Base-by-base conservation (phyloP, 129 eudicot species). In the Solidago caesia region DNA sequence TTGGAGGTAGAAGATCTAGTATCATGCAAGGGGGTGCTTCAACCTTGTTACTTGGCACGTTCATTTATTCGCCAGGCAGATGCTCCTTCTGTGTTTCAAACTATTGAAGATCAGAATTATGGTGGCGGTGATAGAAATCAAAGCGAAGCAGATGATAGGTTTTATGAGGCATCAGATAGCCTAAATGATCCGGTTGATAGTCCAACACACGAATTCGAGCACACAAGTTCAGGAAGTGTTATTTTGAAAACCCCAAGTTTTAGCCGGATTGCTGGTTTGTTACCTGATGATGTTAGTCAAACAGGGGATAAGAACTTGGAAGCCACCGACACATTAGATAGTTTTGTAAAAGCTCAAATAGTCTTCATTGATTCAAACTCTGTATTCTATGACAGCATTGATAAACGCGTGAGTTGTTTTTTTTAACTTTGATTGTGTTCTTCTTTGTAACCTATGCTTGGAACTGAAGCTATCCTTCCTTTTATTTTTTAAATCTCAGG, bases 271-370 rank as follows among this genome's bases (percentile, higher is more conserved):
- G 79, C 87, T 48, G 97, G 93, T 67, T 79, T 94, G 65, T 82
- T 91, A 58, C 99, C 99, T 76, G 77, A 75, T 81, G 84, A 77
- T 72, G 59, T 43, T 53, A 72, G 51, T 71, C 84, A 87, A 70
- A 49, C 65, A 62, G 88, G 86, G 72, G 70, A 76, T 59, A 84
- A 85, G 68, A 67, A 71, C n/a, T 12, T 77, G 62, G 91, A 84
- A 48, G 83, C 69, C 21, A 73, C 82, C 21, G 93, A 87, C 72
- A 78, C 88, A 12, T 78, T 90, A 71, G 91, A 88, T 71, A 94
- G 96, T 82, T 94, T 94, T 84, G 97, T 94, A 72, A 91, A 91
- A 79, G 99, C 99, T 82, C 99, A 94, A 62, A 87, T 94, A 66
- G 83, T 87, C 75, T 79, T 91, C 59, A 75, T 82, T 67, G 96